A percentile compares a stretch with the other conserved stretches of the same genome.
These are phyloP conservation scores for Trichoderma citrinoviride DNA, from an alignment of 2,329 filamentous ascomycete genomes.

Conservation along the genomic window DNA sequence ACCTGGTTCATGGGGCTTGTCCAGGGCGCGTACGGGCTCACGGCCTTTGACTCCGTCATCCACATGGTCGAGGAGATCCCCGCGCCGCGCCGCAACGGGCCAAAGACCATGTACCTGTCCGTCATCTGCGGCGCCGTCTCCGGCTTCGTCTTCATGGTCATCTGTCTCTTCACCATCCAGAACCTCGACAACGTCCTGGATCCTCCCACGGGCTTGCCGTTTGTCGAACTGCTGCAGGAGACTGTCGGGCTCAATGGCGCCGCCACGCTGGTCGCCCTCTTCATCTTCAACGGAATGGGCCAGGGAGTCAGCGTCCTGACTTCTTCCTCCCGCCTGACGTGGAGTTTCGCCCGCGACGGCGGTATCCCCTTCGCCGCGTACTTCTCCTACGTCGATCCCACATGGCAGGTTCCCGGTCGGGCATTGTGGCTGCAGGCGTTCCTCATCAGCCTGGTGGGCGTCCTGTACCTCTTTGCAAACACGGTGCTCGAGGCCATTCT, in stretches of 20 bases:
- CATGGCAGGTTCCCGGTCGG: slow-evolving; percentile 52
- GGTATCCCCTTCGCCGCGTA: slow-evolving; percentile 47
- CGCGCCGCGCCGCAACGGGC: slow-evolving; percentile 48
- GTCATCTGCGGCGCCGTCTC: slow-evolving; percentile 49
- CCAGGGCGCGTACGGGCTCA: slow-evolving; percentile 54
- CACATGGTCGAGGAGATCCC: slow-evolving; percentile 59
- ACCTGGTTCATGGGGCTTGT: slow-evolving; percentile 59
- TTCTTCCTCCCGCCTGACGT: slow-evolving; percentile 51
- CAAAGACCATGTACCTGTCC: slow-evolving; percentile 51
- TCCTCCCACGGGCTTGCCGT: slow-evolving; percentile 43
- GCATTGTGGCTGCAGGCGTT: slow-evolving; percentile 52
- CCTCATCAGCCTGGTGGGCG: slow-evolving; percentile 45
- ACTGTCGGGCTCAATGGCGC: slow-evolving; percentile 38
- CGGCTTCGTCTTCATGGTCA: slow-evolving; percentile 51
- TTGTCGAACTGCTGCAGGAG: slow-evolving; percentile 47
- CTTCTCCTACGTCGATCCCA: slow-evolving; percentile 42
- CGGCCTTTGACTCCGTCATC: slow-evolving; percentile 57
- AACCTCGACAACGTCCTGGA: slow-evolving; percentile 42
- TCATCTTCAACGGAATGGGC: slow-evolving; percentile 55
- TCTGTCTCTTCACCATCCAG: slow-evolving; percentile 52
- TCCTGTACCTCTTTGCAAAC: slow-evolving; percentile 54
- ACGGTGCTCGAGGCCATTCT: slow-evolving; percentile 54
- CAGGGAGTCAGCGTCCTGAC: slow-evolving; percentile 53
- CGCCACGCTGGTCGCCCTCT: slow-evolving; percentile 47
- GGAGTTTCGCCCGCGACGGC: slow-evolving; percentile 55